A percentile compares a stretch with the other conserved stretches of the same genome.
phyloP scores from a whole-genome alignment of 2,329 filamentous ascomycete species.

The Fusarium devonianum region DNA sequence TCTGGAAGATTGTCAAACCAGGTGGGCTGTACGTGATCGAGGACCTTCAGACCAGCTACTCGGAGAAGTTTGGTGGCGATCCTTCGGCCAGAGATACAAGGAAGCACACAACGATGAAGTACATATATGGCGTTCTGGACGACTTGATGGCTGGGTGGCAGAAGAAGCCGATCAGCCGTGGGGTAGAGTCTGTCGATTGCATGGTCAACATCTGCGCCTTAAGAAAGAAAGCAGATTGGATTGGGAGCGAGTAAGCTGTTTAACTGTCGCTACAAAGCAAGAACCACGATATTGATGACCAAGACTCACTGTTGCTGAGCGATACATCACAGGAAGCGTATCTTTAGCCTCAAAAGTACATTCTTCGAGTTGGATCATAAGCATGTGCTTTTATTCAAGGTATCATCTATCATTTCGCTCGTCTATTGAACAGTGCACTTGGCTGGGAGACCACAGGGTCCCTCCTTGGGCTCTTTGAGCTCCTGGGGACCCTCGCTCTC shows the following conservation, averaged over 20 bases:
- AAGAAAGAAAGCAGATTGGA: conserved; percentile 1
- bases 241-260: neutral
- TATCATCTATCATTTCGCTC: conserved; percentile 28
- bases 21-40: conserved; percentile 48
- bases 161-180: conserved; percentile 33
- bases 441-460: conserved; percentile 78
- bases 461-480: conserved; percentile 61
- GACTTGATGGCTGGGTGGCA: conserved; percentile 35
- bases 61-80: conserved; percentile 38
- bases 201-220: conserved; percentile 37
- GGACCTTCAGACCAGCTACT: conserved; percentile 45
- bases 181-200: conserved; percentile 42
- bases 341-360: neutral
- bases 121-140: conserved; percentile 39
- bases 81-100: conserved; percentile 26
- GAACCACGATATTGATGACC: too few relatives aligned
- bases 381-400: conserved; percentile 18
- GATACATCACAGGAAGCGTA: conserved; percentile 4
- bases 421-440: conserved; percentile 74
- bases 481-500: conserved; percentile 38
- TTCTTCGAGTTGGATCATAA: conserved; percentile 4
- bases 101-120: conserved; percentile 40
- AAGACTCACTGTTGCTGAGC: neutral
- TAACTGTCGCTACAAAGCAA: too few relatives aligned
- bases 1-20: conserved; percentile 49